Percentiles rank a stretch among this genome's conserved stretches.
These are phyloP conservation scores for Maudiozyma bulderi DNA, from an alignment of 805 yeast genomes.

Conservation along the genomic window DNA sequence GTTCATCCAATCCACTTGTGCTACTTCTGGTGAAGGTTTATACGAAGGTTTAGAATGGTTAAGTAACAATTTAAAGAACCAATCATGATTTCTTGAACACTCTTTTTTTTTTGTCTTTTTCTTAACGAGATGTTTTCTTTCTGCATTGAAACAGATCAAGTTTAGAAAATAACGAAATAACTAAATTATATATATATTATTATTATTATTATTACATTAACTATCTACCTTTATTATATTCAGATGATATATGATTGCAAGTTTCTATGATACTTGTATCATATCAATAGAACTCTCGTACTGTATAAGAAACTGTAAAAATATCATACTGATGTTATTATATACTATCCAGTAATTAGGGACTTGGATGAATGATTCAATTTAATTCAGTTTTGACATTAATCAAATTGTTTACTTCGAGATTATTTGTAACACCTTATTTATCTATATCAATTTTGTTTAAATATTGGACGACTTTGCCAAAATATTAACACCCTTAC, in stretches of 20 bases:
- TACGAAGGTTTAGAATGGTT: constrained; percentile 98
- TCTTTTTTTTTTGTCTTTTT: neutral
- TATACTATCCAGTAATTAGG: too few relatives aligned
- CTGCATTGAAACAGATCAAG: neutral
- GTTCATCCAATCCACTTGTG: constrained; percentile 98
- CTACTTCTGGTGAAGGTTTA: constrained; percentile 98
- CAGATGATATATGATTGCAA: neutral
- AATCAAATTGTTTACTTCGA: too few relatives aligned
- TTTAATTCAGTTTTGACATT: too few relatives aligned
- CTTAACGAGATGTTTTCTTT: too few relatives aligned
- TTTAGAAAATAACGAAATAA: neutral
- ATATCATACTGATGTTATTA: too few relatives aligned
- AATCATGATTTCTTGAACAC: constrained; percentile 28
- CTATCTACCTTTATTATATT: neutral
- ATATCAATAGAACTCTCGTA: neutral
- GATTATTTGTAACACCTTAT: too few relatives aligned
- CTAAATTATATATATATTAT: neutral
- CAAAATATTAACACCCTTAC: too few relatives aligned
- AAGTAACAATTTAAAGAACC: constrained; percentile 78
- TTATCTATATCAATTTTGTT: too few relatives aligned
- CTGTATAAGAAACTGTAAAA: too few relatives aligned
- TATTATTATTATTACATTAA: neutral
- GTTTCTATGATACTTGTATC: neutral
- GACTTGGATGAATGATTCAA: too few relatives aligned
- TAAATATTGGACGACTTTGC: too few relatives aligned